Evolutionary conservation across 2,329 filamentous ascomycete genomes (phyloP), one percentile per base, ranked within the genome.

Genomic region (Aureobasidium sp.): DNA sequence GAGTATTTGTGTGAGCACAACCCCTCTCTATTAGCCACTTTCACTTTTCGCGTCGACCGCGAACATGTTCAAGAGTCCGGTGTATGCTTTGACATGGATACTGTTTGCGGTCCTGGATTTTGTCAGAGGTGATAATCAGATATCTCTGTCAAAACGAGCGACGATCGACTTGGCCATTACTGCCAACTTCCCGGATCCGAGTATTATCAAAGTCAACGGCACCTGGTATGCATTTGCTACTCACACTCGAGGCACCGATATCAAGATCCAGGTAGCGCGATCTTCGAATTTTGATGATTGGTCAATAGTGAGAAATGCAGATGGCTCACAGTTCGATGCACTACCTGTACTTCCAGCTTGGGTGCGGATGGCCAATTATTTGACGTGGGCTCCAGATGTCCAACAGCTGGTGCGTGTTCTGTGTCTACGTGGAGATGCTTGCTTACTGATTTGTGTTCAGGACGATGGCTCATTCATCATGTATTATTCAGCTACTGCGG

Each of bases 321-420:
- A 72, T 45, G 70, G 70, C n/a, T 67, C 68, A 5, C 62, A 64
- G 27, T 70, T 76, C n/a, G 83, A 87, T 65, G 79, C 81, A 2
- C 74, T 87, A n/a, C 82, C 83, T 0, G 71, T 73, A 6, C 64
- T 80, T 7, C 78, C 78, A 1, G 67, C 74, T 7, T 87, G 85
- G 85, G 81, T 72, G 2, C 63, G 70, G n/a, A 61, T 81, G 36
- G 79, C 76, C 4, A 78, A 79, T 1, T 70, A 71, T 4, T 78
- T 83, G 62, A 82, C 81, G 29, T 87, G 84, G 84, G 85, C 85
- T 0, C 85, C 85, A 11, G 84, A 87, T 68, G 82, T 87, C 7
- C 75, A 79, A 14, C 72, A 71, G 61, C 72, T 84, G 34, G 70
- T 64, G 60, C 61, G 65, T 63, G 22, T 36, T 20, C 20, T 20